Evolutionary conservation across 31 red algal species (phyloP), one percentile per base, ranked within the genome.

Genomic region (Endocladia muricata): DNA sequence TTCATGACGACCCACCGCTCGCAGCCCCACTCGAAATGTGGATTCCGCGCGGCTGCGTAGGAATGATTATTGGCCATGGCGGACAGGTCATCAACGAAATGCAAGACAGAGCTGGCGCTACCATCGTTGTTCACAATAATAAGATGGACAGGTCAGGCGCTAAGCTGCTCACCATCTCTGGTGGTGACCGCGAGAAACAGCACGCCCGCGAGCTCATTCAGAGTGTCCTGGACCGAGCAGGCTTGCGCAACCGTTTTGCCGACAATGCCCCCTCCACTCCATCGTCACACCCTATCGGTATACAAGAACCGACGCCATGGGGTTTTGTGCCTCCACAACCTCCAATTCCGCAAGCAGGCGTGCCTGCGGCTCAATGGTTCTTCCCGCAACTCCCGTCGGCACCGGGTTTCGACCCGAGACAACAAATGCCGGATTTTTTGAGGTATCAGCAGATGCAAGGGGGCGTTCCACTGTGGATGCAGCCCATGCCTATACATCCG

Each of bases 81-180:
- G 91, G 91, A 59, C 85, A 89, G 49, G 81, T 85, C 49, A 87
- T 94, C 37, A 73, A 82, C 71, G 65, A 70, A 13, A 83, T 94
- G 69, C 85, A 94, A 58, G 91, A 94, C 40, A 76, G 73, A 58
- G 74, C 85, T 32, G 74, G 82, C 1, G 78, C 91, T 37, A 89
- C 85, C 19, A 94, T 94, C 35, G 85, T 89, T 23, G 82, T 94
- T 4, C 91, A 94, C 35, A 94, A 94, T 35, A 81, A 94, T 21
- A 68, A 71, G 33, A 82, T 94, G 36, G 81, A 94, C 62, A 55
- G 38, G 31, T 32, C 55, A 34, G 85, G 77, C 34, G 63, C 67
- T 54, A 94, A 94, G 67, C 86, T 94, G 38, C 78, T 94, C 32
- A 94, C 91, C 35, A 89, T 94, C 34, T 79, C 74, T 3, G 91